Evolutionary conservation across 179 eudicot genomes (phyloP), one percentile per base, ranked within the genome.

Genomic region (Amaranthus tricolor): DNA sequence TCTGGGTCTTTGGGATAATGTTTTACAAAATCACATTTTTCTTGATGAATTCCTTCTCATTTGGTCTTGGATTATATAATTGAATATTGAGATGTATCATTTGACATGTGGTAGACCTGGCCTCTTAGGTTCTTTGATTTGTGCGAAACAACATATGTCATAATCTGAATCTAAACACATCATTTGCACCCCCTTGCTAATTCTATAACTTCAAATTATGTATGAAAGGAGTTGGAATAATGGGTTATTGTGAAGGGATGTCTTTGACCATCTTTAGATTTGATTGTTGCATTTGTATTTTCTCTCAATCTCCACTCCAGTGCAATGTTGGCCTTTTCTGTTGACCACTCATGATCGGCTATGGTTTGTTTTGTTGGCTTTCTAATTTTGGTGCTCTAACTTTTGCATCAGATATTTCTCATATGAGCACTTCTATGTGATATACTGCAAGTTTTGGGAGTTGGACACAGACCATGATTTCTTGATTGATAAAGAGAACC

Each of bases 361-460:
- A n/a, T 9, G 0, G 49, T 70, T 55, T 54, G 54, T 65, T 68
- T 64, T 9, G 21, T 43, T 16, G 9, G 11, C 44, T 73, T 68
- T 67, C 48, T 31, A 47, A 53, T 53, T 50, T 70, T 17, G 71
- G 57, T 53, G 17, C 44, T 71, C 60, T 66, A 19, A 55, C 40
- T 43, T 14, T 53, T 68, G 59, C 53, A 24, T 56, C 79, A 95
- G 99, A 84, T 95, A 93, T 85, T 96, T 96, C 84, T 96, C 99
- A n/a, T 96, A 96, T 84, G 99, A 96, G 81, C 99, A 96, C 76
- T 96, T 96, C 75, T 96, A 93, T 54, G 98, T 93, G 74, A 93
- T 96, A 80, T 95, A 95, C 73, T 95, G 99, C 91, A 95, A 95
- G 83, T 95, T 95, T 70, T 95, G 97, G 99, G 99, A 95, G 86